These are phyloP conservation scores for Beauveria brongniartii DNA, from an alignment of 2,329 filamentous ascomycete genomes.

Conservation along the genomic window DNA sequence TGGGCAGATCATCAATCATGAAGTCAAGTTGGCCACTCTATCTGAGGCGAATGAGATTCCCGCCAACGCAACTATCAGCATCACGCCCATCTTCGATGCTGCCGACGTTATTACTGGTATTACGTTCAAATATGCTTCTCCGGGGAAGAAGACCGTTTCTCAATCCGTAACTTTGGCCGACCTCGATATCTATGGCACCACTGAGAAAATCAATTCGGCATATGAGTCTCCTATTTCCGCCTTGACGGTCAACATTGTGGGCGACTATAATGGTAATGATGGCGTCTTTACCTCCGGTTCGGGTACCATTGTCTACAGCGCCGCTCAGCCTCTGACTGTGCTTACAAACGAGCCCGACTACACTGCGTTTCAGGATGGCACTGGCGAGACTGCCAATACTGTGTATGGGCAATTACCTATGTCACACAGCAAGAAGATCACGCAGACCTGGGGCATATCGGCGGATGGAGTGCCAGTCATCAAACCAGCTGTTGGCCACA, in stretches of 20 bases:
- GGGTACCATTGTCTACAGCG: neutral
- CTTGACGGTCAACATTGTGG: neutral
- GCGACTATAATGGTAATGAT: neutral
- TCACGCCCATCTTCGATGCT: neutral
- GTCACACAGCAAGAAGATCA: neutral
- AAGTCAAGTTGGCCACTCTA: neutral
- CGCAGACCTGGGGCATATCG: neutral
- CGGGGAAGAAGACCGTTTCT: neutral
- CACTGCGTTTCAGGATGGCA: neutral
- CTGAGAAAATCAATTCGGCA: conserved; percentile 18
- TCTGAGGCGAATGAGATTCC: neutral
- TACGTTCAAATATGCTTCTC: neutral
- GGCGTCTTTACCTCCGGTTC: neutral
- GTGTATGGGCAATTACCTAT: neutral
- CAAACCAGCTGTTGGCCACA: neutral
- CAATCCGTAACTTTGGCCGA: neutral
- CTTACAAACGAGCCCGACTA: neutral
- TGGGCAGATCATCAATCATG: neutral
- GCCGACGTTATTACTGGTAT: neutral
- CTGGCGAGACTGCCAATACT: neutral
- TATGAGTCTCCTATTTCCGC: neutral
- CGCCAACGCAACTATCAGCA: neutral
- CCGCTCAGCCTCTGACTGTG: neutral
- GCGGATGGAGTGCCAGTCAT: neutral
- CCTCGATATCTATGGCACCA: neutral